phyloP scores from a whole-genome alignment of 495 filamentous ascomycete genomes.

The Penicillium parvum region DNA sequence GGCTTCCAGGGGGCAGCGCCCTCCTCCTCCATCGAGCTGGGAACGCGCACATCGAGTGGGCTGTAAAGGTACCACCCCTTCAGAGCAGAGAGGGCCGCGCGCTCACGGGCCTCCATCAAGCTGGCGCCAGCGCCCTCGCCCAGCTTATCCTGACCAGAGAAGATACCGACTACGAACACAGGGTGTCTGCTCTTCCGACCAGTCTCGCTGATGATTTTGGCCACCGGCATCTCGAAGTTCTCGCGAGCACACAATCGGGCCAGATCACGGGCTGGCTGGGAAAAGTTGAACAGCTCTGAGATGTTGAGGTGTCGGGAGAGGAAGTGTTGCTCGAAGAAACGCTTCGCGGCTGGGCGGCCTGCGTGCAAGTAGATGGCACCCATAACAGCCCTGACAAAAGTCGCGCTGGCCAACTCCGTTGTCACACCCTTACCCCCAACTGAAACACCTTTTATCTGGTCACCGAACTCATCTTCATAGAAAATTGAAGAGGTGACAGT shows the following conservation, averaged over 20 bases:
- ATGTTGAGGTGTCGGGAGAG: conserved; percentile 76
- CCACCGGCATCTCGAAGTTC: conserved; percentile 82
- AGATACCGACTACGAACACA: conserved; percentile 94
- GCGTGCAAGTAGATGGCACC: conserved; percentile 81
- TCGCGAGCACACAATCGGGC: conserved; percentile 76
- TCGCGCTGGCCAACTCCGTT: conserved; percentile 49
- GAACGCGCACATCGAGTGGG: conserved; percentile 65
- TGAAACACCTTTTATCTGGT: conserved; percentile 36
- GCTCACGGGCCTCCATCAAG: conserved; percentile 68
- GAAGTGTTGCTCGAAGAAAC: conserved; percentile 78
- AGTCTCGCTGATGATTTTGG: conserved; percentile 81
- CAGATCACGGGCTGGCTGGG: conserved; percentile 75
- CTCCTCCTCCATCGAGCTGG: conserved; percentile 72
- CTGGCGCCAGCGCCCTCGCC: conserved; percentile 77
- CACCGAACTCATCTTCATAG: conserved; percentile 77
- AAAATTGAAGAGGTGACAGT: conserved; percentile 67
- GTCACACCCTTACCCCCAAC: conserved; percentile 32
- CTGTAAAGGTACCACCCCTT: conserved; percentile 96
- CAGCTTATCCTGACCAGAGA: conserved; percentile 78
- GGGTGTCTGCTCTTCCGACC: conserved; percentile 76
- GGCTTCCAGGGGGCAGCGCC: conserved; percentile 68
- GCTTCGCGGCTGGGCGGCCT: conserved; percentile 62
- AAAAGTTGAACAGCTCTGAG: conserved; percentile 73
- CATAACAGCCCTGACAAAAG: conserved; percentile 74
- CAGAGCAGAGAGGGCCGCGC: conserved; percentile 76